Conservation (phyloP, 257 asterid genomes). For the Solanum chilense region DNA sequence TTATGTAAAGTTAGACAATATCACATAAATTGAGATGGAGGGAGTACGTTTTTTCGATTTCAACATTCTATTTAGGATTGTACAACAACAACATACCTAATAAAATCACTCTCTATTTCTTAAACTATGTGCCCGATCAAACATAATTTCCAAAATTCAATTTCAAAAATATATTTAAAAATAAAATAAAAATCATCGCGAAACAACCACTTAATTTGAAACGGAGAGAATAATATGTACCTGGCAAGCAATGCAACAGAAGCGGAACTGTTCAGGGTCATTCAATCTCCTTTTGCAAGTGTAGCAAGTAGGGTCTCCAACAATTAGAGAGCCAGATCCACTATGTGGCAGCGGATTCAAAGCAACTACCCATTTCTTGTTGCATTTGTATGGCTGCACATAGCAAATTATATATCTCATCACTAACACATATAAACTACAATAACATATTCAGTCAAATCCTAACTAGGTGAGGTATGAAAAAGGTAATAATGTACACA, state of each 20-base stretch:
- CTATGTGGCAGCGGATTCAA: slow-evolving; percentile 19
- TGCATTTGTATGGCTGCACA: slow-evolving; percentile 22
- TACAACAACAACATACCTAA: not conserved
- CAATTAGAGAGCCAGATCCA: slow-evolving; percentile 16
- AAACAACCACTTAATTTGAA: not conserved
- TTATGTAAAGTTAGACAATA: no score
- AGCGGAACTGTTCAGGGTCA: slow-evolving; percentile 7
- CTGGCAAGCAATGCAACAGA: slow-evolving; percentile 19
- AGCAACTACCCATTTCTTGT: slow-evolving; percentile 19
- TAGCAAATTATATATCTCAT: not conserved
- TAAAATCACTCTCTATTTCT: not conserved
- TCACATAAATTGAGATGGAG: not conserved
- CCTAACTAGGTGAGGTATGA: no score
- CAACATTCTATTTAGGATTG: not conserved
- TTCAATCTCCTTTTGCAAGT: slow-evolving; percentile 10
- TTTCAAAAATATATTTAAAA: not conserved
- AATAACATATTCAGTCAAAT: no score
- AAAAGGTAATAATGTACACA: no score
- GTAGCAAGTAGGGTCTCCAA: slow-evolving; percentile 3
- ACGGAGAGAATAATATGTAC: not conserved
- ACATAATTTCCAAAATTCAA: not conserved
- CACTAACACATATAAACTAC: not conserved
- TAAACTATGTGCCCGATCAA: not conserved
- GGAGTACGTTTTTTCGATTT: not conserved
- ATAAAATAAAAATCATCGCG: not conserved